These are phyloP conservation scores for Podaxis rugospora DNA, from an alignment of 768 basidiomycete species.

Conservation along the genomic window DNA sequence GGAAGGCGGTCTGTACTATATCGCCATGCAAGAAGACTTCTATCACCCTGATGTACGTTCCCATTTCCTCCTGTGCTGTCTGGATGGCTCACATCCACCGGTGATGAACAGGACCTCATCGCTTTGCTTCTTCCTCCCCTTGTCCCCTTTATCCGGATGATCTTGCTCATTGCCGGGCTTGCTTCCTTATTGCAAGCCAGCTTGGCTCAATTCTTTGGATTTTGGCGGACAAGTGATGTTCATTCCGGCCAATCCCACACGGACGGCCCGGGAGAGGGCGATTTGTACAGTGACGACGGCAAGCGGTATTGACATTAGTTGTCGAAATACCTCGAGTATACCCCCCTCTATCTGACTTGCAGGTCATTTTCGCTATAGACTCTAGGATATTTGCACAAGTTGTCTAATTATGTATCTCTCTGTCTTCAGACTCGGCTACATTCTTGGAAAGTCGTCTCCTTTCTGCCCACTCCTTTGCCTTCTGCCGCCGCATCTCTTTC, in stretches of 20 bases:
- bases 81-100: background rate
- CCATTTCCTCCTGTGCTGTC: background rate
- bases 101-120: constrained; percentile 34
- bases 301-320: background rate
- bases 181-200: constrained; percentile 26
- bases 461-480: constrained; percentile 56
- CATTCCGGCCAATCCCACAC: background rate
- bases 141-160: constrained; percentile 29
- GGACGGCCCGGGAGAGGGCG: constrained; percentile 2
- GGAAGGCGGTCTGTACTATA: constrained; percentile 33
- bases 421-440: background rate
- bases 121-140: constrained; percentile 39
- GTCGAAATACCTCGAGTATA: background rate
- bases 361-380: background rate
- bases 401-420: background rate
- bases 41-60: constrained; percentile 46
- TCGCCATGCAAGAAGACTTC: constrained; percentile 55
- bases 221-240: constrained; percentile 22
- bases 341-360: background rate
- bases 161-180: constrained; percentile 22
- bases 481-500: constrained; percentile 47
- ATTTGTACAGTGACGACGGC: background rate
- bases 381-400: background rate
- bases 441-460: constrained; percentile 30
- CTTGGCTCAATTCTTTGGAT: constrained; percentile 28